Conservation (phyloP, 495 filamentous ascomycete genomes). For the Pseudotulostoma volvatum region DNA sequence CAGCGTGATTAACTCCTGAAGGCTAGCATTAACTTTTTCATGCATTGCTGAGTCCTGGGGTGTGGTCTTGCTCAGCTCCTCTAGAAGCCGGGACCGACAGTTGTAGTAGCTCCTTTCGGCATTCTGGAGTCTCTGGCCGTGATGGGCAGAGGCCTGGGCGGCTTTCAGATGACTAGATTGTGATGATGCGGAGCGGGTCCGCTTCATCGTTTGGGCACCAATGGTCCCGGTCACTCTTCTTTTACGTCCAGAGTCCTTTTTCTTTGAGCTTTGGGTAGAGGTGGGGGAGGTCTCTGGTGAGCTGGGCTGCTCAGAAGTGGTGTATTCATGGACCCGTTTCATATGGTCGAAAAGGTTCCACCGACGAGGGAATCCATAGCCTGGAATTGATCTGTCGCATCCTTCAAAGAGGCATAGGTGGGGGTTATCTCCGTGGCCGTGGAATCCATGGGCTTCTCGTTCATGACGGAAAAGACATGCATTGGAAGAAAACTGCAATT, state of each 20-base stretch:
- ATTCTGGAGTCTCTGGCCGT: constrained; percentile 28
- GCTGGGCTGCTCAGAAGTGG: constrained; percentile 28
- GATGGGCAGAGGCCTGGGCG: constrained; percentile 18
- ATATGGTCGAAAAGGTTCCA: constrained; percentile 95
- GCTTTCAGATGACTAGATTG: constrained; percentile 23
- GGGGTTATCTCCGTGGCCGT: constrained; percentile 82
- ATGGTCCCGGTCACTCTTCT: constrained; percentile 21
- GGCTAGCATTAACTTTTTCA: constrained; percentile 32
- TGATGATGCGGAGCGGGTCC: constrained; percentile 28
- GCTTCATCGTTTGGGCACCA: constrained; percentile 29
- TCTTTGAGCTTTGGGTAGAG: constrained; percentile 20
- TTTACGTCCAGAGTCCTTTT: constrained; percentile 27
- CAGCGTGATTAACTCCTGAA: constrained; percentile 31
- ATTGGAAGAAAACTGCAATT: constrained; percentile 68
- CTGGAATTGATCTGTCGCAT: constrained; percentile 62
- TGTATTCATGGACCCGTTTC: constrained; percentile 80
- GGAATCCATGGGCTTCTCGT: constrained; percentile 85
- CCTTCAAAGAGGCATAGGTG: constrained; percentile 70
- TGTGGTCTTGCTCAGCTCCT: constrained; percentile 24
- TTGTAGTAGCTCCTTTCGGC: constrained; percentile 30
- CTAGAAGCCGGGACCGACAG: constrained; percentile 26
- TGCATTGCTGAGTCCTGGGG: constrained; percentile 29
- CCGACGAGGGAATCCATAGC: constrained; percentile 77
- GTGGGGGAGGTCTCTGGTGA: constrained; percentile 27
- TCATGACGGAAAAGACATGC: constrained; percentile 90